Conservation (phyloP, 345 rosid species). For the Salix caprea region DNA sequence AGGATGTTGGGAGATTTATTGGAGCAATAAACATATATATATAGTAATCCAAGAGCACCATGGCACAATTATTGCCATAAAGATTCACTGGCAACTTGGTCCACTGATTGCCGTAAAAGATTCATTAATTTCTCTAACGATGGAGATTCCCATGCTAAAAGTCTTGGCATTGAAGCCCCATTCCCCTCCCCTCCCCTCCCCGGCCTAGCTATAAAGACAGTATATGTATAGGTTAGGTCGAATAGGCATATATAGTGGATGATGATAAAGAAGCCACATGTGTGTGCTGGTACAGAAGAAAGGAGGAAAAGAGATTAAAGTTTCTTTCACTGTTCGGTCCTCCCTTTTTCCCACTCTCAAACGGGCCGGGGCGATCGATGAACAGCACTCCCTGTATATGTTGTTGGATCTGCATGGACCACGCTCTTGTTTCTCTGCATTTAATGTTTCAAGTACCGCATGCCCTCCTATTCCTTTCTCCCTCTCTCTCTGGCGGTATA, state of each 20-base stretch:
- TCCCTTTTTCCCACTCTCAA: not conserved
- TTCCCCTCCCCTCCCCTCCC: not conserved
- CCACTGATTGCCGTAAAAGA: conserved; percentile 33
- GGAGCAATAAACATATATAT: not conserved
- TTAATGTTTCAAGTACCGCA: not conserved
- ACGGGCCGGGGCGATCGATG: not conserved
- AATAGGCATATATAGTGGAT: conserved; percentile 34
- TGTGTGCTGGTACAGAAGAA: not conserved
- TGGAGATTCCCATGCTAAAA: conserved; percentile 1
- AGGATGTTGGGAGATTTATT: not conserved
- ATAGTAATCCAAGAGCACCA: not conserved
- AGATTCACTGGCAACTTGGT: conserved; percentile 22
- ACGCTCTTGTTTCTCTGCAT: conserved; percentile 15
- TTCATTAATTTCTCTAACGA: conserved; percentile 10
- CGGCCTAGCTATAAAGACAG: conserved; percentile 18
- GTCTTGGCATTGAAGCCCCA: conserved; percentile 18
- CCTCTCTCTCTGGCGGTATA: conserved; percentile 8
- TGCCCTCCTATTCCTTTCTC: conserved; percentile 2
- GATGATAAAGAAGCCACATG: conserved; percentile 37
- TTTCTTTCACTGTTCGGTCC: not conserved
- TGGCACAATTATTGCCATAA: not conserved
- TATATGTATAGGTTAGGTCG: conserved; percentile 40
- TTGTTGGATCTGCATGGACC: conserved; percentile 12
- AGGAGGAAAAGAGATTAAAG: not conserved
- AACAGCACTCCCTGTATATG: not conserved